phyloP scores from a whole-genome alignment of 129 eudicot genomes.

The Tagetes patula region DNA sequence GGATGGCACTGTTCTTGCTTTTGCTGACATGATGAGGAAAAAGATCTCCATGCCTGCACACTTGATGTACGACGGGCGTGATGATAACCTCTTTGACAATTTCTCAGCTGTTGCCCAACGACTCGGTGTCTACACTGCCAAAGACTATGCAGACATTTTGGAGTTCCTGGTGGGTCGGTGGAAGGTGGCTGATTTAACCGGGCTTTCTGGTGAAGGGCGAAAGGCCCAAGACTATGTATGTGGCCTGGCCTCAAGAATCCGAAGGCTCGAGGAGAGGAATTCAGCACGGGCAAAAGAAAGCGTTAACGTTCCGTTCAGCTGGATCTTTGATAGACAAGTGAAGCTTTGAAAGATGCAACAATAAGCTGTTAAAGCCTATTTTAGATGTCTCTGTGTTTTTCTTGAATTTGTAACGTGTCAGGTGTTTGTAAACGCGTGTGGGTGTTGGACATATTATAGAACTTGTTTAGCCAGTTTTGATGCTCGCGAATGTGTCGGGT shows the following conservation, averaged over 20 bases:
- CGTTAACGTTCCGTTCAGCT: conserved; percentile 57
- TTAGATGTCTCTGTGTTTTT: conserved; percentile 32
- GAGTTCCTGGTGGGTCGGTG: conserved; percentile 80
- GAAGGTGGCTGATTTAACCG: conserved; percentile 70
- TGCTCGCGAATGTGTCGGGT: background rate
- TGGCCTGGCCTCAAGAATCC: conserved; percentile 65
- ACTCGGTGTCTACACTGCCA: conserved; percentile 83
- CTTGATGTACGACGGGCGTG: conserved; percentile 86
- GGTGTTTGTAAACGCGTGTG: conserved; percentile 34
- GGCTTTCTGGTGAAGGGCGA: conserved; percentile 69
- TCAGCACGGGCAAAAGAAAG: conserved; percentile 66
- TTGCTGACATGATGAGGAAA: conserved; percentile 97
- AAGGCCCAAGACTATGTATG: conserved; percentile 93
- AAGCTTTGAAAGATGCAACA: conserved; percentile 43
- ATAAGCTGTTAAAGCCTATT: conserved; percentile 15
- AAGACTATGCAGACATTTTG: conserved; percentile 85
- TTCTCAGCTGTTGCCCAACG: conserved; percentile 89
- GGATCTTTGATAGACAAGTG: conserved; percentile 75
- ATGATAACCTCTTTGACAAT: conserved; percentile 73
- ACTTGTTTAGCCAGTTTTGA: conserved; percentile 39
- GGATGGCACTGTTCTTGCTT: conserved; percentile 68
- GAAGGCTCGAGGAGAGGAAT: conserved; percentile 85
- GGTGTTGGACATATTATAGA: conserved; percentile 35
- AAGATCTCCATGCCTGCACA: conserved; percentile 95
- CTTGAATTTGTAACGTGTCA: conserved; percentile 29